phyloP scores from a whole-genome alignment of 2,329 filamentous ascomycete genomes.

The Monosporascus ibericus region DNA sequence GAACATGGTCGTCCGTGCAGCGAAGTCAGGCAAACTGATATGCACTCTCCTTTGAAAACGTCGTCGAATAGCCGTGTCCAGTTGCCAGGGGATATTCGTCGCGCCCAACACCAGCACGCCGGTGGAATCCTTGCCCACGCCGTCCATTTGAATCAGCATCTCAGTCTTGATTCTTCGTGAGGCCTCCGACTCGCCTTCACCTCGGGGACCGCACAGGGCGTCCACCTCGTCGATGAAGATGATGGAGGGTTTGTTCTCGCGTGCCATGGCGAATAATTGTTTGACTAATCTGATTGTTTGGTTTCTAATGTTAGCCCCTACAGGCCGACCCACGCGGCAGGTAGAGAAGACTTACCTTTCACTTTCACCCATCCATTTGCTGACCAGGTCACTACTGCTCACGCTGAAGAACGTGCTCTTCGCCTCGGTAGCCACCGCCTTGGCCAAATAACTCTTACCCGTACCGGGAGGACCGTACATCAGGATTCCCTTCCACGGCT shows the following conservation, averaged over 20 bases:
- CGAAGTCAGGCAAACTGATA: slow-evolving; percentile 83
- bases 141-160: slow-evolving; percentile 97
- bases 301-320: slow-evolving; percentile 16
- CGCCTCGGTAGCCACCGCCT: slow-evolving; percentile 94
- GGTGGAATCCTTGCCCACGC: slow-evolving; percentile 90
- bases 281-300: slow-evolving; percentile 69
- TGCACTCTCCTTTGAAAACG: slow-evolving; percentile 96
- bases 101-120: slow-evolving; percentile 92
- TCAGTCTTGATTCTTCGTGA: slow-evolving; percentile 98
- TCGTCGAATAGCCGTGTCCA: slow-evolving; percentile 90
- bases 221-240: slow-evolving; percentile 99
- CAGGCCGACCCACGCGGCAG: not conserved
- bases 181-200: slow-evolving; percentile 94
- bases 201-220: slow-evolving; percentile 85
- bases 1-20: slow-evolving; percentile 90
- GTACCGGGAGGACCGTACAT: slow-evolving; percentile 95
- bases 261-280: slow-evolving; percentile 93
- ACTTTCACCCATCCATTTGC: slow-evolving; percentile 99
- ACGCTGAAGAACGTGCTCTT: slow-evolving; percentile 99
- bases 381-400: slow-evolving; percentile 92
- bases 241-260: slow-evolving; percentile 96
- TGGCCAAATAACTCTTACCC: slow-evolving; percentile 95
- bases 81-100: slow-evolving; percentile 98
- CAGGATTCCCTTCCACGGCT: slow-evolving; percentile 97
- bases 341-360: slow-evolving; percentile 61